Evolutionary conservation across 73 alveolate genomes (phyloP).

Genomic region (Tetrahymena malaccensis): DNA sequence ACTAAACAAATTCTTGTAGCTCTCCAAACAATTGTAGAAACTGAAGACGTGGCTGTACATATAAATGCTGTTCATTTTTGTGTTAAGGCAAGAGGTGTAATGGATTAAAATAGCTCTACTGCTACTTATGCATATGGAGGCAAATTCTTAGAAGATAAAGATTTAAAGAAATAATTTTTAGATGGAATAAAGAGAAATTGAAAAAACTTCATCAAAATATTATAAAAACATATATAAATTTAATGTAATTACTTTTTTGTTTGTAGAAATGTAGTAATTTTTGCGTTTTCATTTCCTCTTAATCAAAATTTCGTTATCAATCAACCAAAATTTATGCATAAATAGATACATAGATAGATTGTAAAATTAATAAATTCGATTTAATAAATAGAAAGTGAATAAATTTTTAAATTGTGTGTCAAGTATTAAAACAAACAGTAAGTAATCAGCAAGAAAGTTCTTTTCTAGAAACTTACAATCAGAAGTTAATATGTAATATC

Average conservation of each 20-base stretch:
- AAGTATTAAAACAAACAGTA: not conserved
- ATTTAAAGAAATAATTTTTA: not conserved
- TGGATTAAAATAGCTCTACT: constrained; percentile 19
- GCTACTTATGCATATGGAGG: constrained; percentile 25
- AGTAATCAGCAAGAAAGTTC: not conserved
- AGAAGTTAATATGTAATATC: not conserved
- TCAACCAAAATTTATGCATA: too few relatives aligned
- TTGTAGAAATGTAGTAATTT: too few relatives aligned
- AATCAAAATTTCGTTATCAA: too few relatives aligned
- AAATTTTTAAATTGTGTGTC: too few relatives aligned
- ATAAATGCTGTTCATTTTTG: constrained; percentile 33
- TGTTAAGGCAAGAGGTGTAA: constrained; percentile 31
- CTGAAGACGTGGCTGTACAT: constrained; percentile 9
- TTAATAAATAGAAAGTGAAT: not conserved
- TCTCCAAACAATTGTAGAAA: constrained; percentile 6
- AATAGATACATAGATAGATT: too few relatives aligned
- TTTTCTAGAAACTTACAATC: not conserved
- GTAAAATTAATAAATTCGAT: too few relatives aligned
- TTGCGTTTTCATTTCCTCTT: too few relatives aligned
- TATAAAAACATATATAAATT: too few relatives aligned
- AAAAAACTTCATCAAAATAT: not conserved
- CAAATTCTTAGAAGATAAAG: constrained; percentile 4
- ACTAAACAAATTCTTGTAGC: constrained; percentile 8
- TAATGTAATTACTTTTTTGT: too few relatives aligned
- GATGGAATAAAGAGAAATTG: not conserved